Percentiles rank a stretch among this genome's conserved stretches.
Evolutionary conservation across 139 green algal genomes (phyloP).

Genomic region (Yamagishiella unicocca): DNA sequence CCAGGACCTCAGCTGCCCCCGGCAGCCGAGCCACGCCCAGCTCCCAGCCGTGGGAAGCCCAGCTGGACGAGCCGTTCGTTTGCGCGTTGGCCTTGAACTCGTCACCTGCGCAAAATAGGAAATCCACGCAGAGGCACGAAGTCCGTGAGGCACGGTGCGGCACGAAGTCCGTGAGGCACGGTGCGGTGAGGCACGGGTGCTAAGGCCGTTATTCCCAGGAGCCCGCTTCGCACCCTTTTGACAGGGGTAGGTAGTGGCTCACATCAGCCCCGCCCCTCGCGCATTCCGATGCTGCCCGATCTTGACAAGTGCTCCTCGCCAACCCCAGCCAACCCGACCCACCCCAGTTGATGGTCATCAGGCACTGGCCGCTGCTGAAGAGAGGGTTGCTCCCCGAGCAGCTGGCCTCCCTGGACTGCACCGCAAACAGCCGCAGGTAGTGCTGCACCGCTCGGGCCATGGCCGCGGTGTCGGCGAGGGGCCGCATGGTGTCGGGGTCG

Average conservation of each 20-base stretch:
- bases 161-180: no score
- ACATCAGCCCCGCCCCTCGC: no score
- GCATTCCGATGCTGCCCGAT: no score
- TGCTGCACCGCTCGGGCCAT: neutral
- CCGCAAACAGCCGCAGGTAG: neutral
- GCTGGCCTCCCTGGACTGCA: neutral
- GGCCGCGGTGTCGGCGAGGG: slow-evolving; percentile 6
- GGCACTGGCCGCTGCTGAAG: slow-evolving; percentile 18
- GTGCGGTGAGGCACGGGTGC: no score
- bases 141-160: neutral
- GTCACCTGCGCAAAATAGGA: neutral
- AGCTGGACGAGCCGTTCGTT: neutral
- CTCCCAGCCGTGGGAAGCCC: neutral
- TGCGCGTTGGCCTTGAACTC: slow-evolving; percentile 34
- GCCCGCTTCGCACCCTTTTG: no score
- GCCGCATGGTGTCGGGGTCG: slow-evolving; percentile 28
- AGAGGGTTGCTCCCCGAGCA: neutral
- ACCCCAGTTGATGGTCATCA: slow-evolving; percentile 52
- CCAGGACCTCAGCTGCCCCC: neutral
- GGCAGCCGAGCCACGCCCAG: slow-evolving; percentile 13
- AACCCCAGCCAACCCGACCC: neutral
- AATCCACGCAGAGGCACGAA: neutral
- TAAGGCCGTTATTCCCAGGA: no score
- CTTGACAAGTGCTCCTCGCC: neutral
- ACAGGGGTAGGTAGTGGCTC: no score